These are phyloP conservation scores for Stagonosporopsis cucurbitacearum DNA, from an alignment of 2,329 filamentous ascomycete genomes.

Conservation along the genomic window DNA sequence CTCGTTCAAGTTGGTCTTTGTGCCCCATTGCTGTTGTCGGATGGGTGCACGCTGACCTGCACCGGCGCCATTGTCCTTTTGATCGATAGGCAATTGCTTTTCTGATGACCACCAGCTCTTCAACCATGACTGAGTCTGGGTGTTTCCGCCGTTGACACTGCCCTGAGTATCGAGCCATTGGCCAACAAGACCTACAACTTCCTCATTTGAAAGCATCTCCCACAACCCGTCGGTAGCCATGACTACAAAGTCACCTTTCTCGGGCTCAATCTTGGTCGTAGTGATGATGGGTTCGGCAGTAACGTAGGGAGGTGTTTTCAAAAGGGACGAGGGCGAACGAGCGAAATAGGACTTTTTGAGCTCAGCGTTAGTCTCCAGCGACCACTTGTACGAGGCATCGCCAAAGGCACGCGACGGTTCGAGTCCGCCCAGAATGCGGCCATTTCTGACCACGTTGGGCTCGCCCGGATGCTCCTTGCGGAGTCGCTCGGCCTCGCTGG, in stretches of 20 bases:
- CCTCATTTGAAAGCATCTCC: slow-evolving; percentile 99
- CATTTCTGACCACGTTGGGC: slow-evolving; percentile 83
- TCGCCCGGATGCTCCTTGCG: slow-evolving; percentile 88
- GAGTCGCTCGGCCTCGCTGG: slow-evolving; percentile 81
- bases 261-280: slow-evolving; percentile 87
- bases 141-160: slow-evolving; percentile 45
- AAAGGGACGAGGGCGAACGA: slow-evolving; percentile 73
- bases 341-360: slow-evolving; percentile 89
- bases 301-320: slow-evolving; percentile 94
- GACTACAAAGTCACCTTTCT: slow-evolving; percentile 92
- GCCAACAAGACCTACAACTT: slow-evolving; percentile 94
- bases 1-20: slow-evolving; percentile 73
- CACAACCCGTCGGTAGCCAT: slow-evolving; percentile 96
- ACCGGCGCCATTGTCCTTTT: slow-evolving; percentile 55
- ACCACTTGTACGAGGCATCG: slow-evolving; percentile 98
- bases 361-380: slow-evolving; percentile 78
- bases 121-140: slow-evolving; percentile 66
- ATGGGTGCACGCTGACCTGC: slow-evolving; percentile 87
- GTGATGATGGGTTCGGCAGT: slow-evolving; percentile 95
- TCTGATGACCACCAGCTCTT: slow-evolving; percentile 69
- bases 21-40: slow-evolving; percentile 88
- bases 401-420: slow-evolving; percentile 95
- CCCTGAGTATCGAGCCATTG: slow-evolving; percentile 90
- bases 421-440: slow-evolving; percentile 87
- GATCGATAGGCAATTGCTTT: slow-evolving; percentile 77